phyloP scores from a whole-genome alignment of 176 grass and related monocot species.

The Carex kokanica region DNA sequence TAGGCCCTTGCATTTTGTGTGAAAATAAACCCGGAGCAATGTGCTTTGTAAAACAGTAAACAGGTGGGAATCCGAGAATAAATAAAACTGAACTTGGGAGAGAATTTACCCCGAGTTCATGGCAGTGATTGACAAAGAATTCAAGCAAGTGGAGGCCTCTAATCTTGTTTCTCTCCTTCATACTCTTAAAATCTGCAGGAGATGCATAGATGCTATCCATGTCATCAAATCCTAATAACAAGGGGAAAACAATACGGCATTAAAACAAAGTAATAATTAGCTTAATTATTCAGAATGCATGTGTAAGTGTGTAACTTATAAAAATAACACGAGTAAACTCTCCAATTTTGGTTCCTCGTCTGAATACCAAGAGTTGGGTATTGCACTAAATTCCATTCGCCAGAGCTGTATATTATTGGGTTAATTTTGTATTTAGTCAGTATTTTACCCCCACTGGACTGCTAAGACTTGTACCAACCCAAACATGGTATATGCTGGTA shows the following conservation, averaged over 20 bases:
- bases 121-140: constrained; percentile 75
- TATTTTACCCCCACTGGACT: not conserved
- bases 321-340: not conserved
- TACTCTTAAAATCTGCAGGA: constrained; percentile 63
- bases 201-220: constrained; percentile 94
- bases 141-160: constrained; percentile 95
- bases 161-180: constrained; percentile 73
- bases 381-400: not conserved
- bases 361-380: not conserved
- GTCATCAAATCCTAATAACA: constrained; percentile 84
- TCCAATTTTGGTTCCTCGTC: not conserved
- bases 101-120: constrained; percentile 66
- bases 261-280: not conserved
- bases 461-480: not conserved
- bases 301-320: not conserved
- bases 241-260: constrained; percentile 12
- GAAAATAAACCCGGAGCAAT: not conserved
- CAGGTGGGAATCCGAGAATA: not conserved
- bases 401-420: not conserved
- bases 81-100: constrained; percentile 26
- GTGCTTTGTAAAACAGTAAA: not conserved
- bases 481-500: not conserved
- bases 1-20: not conserved
- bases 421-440: not conserved
- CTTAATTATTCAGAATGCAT: not conserved